These are phyloP conservation scores for Sordariomycetes sp. DNA, from an alignment of 2,329 filamentous ascomycete genomes.

Conservation along the genomic window DNA sequence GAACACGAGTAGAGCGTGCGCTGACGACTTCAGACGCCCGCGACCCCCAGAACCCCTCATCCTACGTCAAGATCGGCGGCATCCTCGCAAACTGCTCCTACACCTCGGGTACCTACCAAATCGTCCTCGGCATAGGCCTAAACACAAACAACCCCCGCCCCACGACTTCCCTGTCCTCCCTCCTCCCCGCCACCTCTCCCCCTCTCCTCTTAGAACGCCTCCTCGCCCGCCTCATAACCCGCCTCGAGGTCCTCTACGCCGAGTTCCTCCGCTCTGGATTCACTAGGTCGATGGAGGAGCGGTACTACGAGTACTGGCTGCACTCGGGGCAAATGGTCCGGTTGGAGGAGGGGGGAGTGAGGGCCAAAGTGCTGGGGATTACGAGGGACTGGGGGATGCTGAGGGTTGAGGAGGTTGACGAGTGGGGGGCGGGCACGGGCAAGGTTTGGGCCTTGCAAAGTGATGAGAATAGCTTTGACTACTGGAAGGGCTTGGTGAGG, in stretches of 20 bases:
- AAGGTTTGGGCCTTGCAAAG: constrained; percentile 77
- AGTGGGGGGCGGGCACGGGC: constrained; percentile 60
- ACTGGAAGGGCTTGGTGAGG: constrained; percentile 77
- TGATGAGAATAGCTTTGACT: constrained; percentile 97
- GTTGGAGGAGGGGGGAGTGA: constrained; percentile 67
- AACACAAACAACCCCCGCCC: constrained; percentile 77
- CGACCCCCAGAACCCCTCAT: constrained; percentile 33
- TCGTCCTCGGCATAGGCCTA: constrained; percentile 75
- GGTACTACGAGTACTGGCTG: constrained; percentile 77
- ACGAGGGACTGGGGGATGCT: constrained; percentile 85
- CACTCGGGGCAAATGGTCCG: constrained; percentile 62
- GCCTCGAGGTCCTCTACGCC: constrained; percentile 65
- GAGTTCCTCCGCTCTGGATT: constrained; percentile 68
- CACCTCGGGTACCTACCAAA: constrained; percentile 61
- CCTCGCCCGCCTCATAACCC: constrained; percentile 65
- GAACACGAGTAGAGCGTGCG: not conserved
- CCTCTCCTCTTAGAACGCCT: constrained; percentile 66
- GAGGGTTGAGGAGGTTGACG: constrained; percentile 68
- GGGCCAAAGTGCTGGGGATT: constrained; percentile 72
- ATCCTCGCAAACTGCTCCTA: constrained; percentile 87
- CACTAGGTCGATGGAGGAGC: constrained; percentile 53
- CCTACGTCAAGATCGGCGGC: constrained; percentile 82
- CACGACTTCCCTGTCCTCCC: constrained; percentile 71
- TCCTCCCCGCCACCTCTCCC: constrained; percentile 43
- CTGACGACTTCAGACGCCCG: constrained; percentile 38